Conservation (phyloP, 192 early-diverging fungal genomes). For the Funneliformis mosseae region DNA sequence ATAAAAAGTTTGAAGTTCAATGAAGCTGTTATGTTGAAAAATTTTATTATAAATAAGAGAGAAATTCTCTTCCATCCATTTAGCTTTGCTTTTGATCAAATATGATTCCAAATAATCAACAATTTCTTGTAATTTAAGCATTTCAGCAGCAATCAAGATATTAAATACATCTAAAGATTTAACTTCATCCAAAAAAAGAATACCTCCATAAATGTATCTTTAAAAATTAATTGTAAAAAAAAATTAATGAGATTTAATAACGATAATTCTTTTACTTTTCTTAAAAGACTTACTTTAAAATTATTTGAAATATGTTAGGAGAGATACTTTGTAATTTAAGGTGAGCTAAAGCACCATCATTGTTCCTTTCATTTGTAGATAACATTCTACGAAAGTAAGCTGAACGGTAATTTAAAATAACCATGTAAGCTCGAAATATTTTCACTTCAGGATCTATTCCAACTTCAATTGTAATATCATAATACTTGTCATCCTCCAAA, state of each 20-base stretch:
- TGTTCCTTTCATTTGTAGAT: neutral
- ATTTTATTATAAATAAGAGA: neutral
- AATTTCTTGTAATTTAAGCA: neutral
- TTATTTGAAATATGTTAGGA: neutral
- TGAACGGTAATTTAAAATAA: constrained; percentile 6
- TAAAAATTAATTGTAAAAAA: too few relatives aligned
- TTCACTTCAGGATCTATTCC: neutral
- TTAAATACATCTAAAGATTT: neutral
- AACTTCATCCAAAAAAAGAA: too few relatives aligned
- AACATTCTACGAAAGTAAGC: neutral
- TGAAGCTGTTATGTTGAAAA: neutral
- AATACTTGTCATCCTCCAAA: constrained; percentile 1
- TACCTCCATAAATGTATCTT: too few relatives aligned
- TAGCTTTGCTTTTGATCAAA: neutral
- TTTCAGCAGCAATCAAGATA: neutral
- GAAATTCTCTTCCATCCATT: neutral
- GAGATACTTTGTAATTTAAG: neutral
- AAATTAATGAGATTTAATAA: too few relatives aligned
- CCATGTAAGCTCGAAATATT: neutral
- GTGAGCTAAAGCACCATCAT: neutral
- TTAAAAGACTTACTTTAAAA: too few relatives aligned
- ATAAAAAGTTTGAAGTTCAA: neutral
- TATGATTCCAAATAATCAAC: neutral
- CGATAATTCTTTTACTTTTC: too few relatives aligned
- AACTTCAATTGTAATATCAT: constrained; percentile 8